Percentiles rank a stretch among this genome's conserved stretches.
These are phyloP conservation scores for Tylopilus sp. DNA, from an alignment of 768 basidiomycete genomes.

Conservation along the genomic window DNA sequence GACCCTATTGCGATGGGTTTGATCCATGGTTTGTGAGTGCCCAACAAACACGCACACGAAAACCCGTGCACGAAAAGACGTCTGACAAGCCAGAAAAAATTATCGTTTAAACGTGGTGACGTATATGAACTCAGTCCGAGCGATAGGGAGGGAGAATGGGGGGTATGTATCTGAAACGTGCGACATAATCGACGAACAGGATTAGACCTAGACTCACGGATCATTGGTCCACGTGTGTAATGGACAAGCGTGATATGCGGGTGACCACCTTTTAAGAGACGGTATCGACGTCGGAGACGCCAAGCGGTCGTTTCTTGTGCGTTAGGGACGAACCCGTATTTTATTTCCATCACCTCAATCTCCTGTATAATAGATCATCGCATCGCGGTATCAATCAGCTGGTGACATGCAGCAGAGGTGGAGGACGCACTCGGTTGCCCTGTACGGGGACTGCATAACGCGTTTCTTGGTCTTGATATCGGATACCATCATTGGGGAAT, in stretches of 20 bases:
- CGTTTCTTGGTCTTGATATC: constrained; percentile 71
- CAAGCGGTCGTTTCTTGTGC: constrained; percentile 58
- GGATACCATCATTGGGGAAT: constrained; percentile 75
- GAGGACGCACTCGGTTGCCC: constrained; percentile 53
- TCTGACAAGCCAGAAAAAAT: background rate
- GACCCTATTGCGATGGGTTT: background rate
- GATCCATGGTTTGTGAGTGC: background rate
- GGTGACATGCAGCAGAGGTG: background rate
- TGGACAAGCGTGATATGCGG: constrained; percentile 73
- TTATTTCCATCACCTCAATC: constrained; percentile 71
- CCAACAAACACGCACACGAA: background rate
- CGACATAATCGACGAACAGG: background rate
- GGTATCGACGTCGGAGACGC: constrained; percentile 67
- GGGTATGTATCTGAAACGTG: constrained; percentile 22
- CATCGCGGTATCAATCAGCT: background rate
- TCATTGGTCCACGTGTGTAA: constrained; percentile 62
- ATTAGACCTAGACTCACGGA: constrained; percentile 46
- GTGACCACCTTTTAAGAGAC: constrained; percentile 70
- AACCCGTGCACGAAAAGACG: background rate
- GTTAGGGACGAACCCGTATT: constrained; percentile 74
- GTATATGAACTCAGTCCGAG: constrained; percentile 1
- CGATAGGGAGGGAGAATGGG: constrained; percentile 11
- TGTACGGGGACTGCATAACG: constrained; percentile 48
- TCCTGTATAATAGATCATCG: constrained; percentile 43
- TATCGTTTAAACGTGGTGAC: background rate